phyloP scores from a whole-genome alignment of 225 moss, liverwort and hornwort genomes.

The Thuidium tamariscinum region DNA sequence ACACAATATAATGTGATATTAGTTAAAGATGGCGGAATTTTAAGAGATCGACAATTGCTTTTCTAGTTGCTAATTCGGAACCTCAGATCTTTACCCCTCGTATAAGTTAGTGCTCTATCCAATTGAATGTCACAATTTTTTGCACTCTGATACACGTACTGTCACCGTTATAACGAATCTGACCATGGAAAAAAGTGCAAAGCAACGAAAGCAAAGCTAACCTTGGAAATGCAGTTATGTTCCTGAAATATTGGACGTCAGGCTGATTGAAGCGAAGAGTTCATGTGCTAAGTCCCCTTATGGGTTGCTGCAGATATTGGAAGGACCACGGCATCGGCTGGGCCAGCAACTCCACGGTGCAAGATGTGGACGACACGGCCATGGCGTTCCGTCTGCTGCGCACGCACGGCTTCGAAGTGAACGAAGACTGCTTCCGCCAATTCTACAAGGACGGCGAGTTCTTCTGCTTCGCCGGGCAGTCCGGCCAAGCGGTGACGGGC shows the following conservation, averaged over 20 bases:
- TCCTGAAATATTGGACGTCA: background rate
- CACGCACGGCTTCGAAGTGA: conserved; percentile 66
- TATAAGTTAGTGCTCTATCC: too few species aligned
- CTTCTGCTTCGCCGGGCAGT: conserved; percentile 57
- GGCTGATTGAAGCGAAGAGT: background rate
- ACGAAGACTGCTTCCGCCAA: conserved; percentile 48
- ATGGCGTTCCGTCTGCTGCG: conserved; percentile 78
- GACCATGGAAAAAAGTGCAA: background rate
- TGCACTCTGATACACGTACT: too few species aligned
- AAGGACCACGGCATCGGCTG: conserved; percentile 42
- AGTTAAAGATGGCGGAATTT: too few species aligned
- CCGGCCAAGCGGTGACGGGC: conserved; percentile 55
- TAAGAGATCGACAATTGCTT: too few species aligned
- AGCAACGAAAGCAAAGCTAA: background rate
- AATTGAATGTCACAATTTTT: too few species aligned
- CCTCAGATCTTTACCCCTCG: too few species aligned
- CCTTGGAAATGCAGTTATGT: background rate
- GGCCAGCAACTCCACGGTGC: conserved; percentile 38
- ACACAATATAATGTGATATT: too few species aligned
- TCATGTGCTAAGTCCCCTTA: background rate
- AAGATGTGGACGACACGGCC: conserved; percentile 75
- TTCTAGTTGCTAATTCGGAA: too few species aligned
- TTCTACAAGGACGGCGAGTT: conserved; percentile 56
- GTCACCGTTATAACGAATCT: background rate
- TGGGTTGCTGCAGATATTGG: conserved; percentile 17